Evolutionary conservation across 768 basidiomycete genomes (phyloP), one percentile per base, ranked within the genome.

Genomic region (Boletus tomentosulus): DNA sequence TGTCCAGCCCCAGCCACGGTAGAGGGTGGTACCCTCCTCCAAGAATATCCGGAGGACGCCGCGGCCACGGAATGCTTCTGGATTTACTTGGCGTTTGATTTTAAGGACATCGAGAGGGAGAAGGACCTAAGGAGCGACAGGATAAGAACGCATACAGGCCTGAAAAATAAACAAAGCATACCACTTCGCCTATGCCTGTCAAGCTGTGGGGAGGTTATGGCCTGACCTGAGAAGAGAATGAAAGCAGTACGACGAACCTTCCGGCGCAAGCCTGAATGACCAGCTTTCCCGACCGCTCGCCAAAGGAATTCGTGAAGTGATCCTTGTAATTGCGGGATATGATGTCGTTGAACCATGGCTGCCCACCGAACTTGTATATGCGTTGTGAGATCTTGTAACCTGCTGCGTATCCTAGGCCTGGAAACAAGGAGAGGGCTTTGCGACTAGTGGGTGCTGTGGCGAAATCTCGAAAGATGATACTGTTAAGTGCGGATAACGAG

Each of bases 1-100:
- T 24, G 96, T 98, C 96, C 96, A 98, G 43, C 95, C 95, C 92
- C 95, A 97, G 28, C 96, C 96, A 57, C 94, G 86, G 73, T 99
- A 99, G 34, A 99, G 81, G 1, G 88, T 82, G 9, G 89, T 82
- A 53, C 94, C 92, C 68, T 98, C 96, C 61, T 99, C 95, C 67
- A 83, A 71, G 71, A 99, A 83, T 62, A 99, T 92, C 50, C 88
- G 87, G 51, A 97, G 58, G 61, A 94, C 79, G 19, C 94, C 93
- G 25, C 96, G 90, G 35, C 94, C 94, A 34, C 92, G 89, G 83
- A 99, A 93, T 1, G 96, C 96, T 64, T 98, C 97, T 1, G 96
- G 96, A 74, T 99, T 99, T 52, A 89, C 91, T 76, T 99, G 96
- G 49, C 94, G 87, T 76, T 97, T 98, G 73, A 99, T 98, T 75